Conservation (phyloP, 768 basidiomycete genomes). For the Gloeophyllum trabeum region DNA sequence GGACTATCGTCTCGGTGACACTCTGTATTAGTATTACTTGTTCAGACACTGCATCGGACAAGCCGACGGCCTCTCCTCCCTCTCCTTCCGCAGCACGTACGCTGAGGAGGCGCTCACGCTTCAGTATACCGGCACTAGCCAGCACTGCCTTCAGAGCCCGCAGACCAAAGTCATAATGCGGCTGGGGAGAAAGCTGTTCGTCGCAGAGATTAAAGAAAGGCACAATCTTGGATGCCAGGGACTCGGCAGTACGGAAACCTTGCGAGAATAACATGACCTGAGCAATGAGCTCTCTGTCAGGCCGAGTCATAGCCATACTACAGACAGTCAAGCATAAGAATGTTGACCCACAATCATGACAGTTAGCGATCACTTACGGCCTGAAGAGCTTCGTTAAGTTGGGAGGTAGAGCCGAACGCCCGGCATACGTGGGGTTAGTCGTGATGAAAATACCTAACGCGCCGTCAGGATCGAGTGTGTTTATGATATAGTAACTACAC, state of each 20-base stretch:
- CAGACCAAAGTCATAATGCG: slow-evolving; percentile 98
- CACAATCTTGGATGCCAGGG: slow-evolving; percentile 95
- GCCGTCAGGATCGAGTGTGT: neutral
- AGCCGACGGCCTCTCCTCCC: slow-evolving; percentile 31
- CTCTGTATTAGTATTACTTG: slow-evolving; percentile 98
- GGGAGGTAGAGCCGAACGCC: slow-evolving; percentile 83
- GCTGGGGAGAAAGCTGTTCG: slow-evolving; percentile 93
- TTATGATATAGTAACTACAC: slow-evolving; percentile 5
- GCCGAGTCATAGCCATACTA: slow-evolving; percentile 98
- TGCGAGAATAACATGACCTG: slow-evolving; percentile 99
- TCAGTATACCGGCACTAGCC: slow-evolving; percentile 94
- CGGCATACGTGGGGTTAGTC: slow-evolving; percentile 97
- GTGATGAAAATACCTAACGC: slow-evolving; percentile 92
- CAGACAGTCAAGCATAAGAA: neutral
- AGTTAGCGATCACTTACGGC: slow-evolving; percentile 43
- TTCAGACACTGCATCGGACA: slow-evolving; percentile 72
- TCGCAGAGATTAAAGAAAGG: slow-evolving; percentile 99
- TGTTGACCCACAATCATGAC: neutral
- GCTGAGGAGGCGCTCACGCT: slow-evolving; percentile 72
- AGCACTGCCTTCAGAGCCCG: slow-evolving; percentile 95
- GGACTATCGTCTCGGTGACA: slow-evolving; percentile 96
- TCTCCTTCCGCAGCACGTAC: slow-evolving; percentile 26
- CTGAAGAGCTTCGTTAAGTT: slow-evolving; percentile 90
- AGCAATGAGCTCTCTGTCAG: slow-evolving; percentile 96
- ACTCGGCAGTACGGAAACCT: slow-evolving; percentile 96